Conservation (phyloP, 169 alveolate species). For the Plasmodium gonderi region DNA sequence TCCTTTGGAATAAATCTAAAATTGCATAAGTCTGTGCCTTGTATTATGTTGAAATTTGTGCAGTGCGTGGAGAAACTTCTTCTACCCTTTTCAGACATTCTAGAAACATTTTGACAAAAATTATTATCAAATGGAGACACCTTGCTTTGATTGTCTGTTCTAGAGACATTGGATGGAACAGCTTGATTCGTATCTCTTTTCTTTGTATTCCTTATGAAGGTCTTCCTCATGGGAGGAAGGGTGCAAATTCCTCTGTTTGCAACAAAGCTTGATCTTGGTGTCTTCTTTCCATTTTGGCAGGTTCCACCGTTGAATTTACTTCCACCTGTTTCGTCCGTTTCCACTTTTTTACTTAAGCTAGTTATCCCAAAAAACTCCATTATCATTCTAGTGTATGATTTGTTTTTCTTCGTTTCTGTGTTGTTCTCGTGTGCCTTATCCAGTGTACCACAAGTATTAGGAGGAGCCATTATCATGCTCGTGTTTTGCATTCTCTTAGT, state of each 20-base stretch:
- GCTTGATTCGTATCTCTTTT: neutral
- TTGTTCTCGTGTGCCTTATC: too few species aligned
- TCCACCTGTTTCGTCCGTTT: neutral
- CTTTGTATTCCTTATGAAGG: neutral
- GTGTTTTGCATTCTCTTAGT: neutral
- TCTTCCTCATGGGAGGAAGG: neutral
- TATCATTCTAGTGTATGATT: slow-evolving; percentile 2
- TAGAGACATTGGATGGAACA: neutral
- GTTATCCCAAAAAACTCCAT: slow-evolving; percentile 10
- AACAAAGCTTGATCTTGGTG: neutral
- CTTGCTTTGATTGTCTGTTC: neutral
- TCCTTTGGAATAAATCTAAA: neutral
- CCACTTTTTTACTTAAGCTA: neutral
- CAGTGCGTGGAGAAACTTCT: neutral
- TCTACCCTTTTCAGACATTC: neutral
- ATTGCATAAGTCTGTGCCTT: neutral
- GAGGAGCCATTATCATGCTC: neutral
- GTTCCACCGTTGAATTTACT: too few species aligned
- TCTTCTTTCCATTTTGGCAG: neutral
- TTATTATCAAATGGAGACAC: neutral
- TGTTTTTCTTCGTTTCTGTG: neutral
- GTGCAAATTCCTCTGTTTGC: neutral
- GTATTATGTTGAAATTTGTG: neutral
- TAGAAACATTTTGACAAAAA: neutral
- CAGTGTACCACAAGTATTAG: too few species aligned